Evolutionary conservation across 495 filamentous ascomycete species (phyloP).

Genomic region (Penicillium manginii): DNA sequence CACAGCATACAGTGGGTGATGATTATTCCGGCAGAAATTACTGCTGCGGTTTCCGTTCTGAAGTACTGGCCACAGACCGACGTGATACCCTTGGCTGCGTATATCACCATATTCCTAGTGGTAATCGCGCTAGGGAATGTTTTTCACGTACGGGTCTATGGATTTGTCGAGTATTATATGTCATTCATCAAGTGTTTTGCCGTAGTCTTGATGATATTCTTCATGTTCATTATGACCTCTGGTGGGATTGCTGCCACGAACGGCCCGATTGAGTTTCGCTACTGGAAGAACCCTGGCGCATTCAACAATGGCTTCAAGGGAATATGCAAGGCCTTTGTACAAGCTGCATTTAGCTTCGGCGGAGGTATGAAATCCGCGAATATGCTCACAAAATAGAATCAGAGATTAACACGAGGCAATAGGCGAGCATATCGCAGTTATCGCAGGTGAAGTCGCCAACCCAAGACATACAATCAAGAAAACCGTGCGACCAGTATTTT

Average conservation of each 20-base stretch:
- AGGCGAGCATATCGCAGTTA: slow-evolving; percentile 36
- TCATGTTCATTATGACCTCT: slow-evolving; percentile 39
- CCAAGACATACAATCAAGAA: slow-evolving; percentile 32
- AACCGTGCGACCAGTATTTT: slow-evolving; percentile 33
- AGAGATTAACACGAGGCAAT: neutral
- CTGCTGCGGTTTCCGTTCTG: slow-evolving; percentile 31
- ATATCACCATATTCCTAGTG: slow-evolving; percentile 33
- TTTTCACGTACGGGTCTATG: slow-evolving; percentile 32
- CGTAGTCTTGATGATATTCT: slow-evolving; percentile 33
- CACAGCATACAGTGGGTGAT: slow-evolving; percentile 32
- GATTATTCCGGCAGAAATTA: slow-evolving; percentile 37
- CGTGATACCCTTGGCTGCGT: slow-evolving; percentile 28
- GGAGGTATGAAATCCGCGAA: slow-evolving; percentile 19
- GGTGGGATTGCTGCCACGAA: slow-evolving; percentile 33
- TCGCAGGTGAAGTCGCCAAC: slow-evolving; percentile 32
- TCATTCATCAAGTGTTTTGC: slow-evolving; percentile 33
- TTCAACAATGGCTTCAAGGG: slow-evolving; percentile 40
- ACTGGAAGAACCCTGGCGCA: slow-evolving; percentile 33
- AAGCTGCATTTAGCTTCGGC: slow-evolving; percentile 35
- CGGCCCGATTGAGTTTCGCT: slow-evolving; percentile 32
- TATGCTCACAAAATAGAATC: neutral
- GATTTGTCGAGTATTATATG: slow-evolving; percentile 35
- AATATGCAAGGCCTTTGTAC: slow-evolving; percentile 34
- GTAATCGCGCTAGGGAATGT: slow-evolving; percentile 24
- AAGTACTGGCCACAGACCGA: slow-evolving; percentile 34